Evolutionary conservation across 2,329 filamentous ascomycete genomes (phyloP).

Genomic region (Endothia cerciana): DNA sequence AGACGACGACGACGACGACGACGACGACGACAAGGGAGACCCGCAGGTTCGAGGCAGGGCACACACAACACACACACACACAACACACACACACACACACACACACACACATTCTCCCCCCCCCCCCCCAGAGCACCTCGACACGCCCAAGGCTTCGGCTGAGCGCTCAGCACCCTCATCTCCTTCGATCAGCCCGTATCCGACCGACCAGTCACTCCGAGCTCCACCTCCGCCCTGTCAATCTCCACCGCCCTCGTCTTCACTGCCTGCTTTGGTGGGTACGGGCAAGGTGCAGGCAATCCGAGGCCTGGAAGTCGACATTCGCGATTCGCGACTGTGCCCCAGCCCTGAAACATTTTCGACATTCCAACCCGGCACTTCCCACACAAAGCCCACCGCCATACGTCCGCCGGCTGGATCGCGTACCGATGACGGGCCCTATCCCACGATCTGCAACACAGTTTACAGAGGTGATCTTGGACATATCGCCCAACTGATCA

Average conservation of each 20-base stretch:
- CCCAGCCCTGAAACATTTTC: conserved; percentile 1
- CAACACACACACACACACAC: too few species aligned
- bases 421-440: conserved; percentile 34
- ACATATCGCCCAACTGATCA: conserved; percentile 33
- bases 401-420: conserved; percentile 19
- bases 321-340: neutral
- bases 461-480: conserved; percentile 37
- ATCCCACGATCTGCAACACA: conserved; percentile 17
- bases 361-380: conserved; percentile 1
- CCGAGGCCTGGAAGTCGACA: conserved; percentile 8
- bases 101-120: too few species aligned
- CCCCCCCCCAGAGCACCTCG: too few species aligned
- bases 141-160: too few species aligned
- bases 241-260: conserved; percentile 18
- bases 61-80: too few species aligned
- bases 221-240: conserved; percentile 22
- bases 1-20: too few species aligned
- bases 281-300: conserved; percentile 13
- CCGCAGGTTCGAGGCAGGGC: conserved; percentile 28
- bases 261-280: conserved; percentile 21
- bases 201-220: conserved; percentile 13
- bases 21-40: neutral
- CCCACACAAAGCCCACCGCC: neutral
- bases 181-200: conserved; percentile 11
- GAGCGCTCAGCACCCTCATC: neutral